Base-by-base conservation (phyloP, 768 basidiomycete species). In the Phlebiopsis gigantea region DNA sequence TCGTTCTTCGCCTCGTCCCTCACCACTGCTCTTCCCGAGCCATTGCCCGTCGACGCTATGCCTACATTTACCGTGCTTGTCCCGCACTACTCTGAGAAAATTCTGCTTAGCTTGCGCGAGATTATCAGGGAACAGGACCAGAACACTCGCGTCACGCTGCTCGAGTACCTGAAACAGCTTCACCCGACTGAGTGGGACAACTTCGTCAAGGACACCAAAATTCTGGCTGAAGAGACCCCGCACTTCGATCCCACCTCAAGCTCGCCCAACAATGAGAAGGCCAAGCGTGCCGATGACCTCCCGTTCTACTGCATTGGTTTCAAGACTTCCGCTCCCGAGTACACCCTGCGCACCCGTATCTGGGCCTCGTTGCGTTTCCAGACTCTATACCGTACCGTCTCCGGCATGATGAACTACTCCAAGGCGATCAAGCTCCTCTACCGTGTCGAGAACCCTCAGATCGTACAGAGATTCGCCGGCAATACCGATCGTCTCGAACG, bases 321-420 rank as follows among this genome's bases (percentile, higher is more conserved):
- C 86, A 99, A 98, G 77, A 97, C 90, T 3, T 93, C 97, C 1
- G 94, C 95, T 4, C 97, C 97, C 1, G 97, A 99, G 70, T 98
- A 97, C 71, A 99, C 97, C 29, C 84, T 99, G 46, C 93, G 97
- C 61, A 98, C 96, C 0, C 92, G 97, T 72, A 99, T 99, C 63
- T 98, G 97, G 97, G 96, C 97, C 1, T 98, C 95, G 2, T 81
- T 99, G 25, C 92, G 97, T 53, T 95, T 95, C 5, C 97, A 99
- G 74, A 99, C 97, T 0, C 83, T 99, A 29, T 99, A 99, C 72
- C 88, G 97, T 61, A 99, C 97, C 10, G 93, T 98, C 19, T 98
- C 97, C 4, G 97, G 97, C 60, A 98, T 99, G 93, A 98, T 99
- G 97, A 98, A 99, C 76, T 99, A 99, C 75, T 90, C 93, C 66